Evolutionary conservation across 2,329 filamentous ascomycete species (phyloP).

Genomic region (Colletotrichum lini): DNA sequence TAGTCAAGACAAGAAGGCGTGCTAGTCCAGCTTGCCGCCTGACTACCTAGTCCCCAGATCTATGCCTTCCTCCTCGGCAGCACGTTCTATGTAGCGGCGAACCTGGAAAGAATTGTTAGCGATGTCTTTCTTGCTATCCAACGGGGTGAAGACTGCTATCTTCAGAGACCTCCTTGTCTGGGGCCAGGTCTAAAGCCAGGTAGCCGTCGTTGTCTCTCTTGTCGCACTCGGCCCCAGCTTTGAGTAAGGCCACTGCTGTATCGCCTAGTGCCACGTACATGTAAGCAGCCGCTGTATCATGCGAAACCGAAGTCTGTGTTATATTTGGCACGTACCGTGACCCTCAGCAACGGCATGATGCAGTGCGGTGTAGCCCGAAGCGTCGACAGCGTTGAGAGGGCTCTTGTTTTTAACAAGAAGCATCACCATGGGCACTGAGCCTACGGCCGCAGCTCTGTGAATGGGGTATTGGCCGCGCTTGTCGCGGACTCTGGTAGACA

Average conservation of each 20-base stretch:
- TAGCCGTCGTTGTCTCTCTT: conserved; percentile 81
- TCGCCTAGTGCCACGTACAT: conserved; percentile 67
- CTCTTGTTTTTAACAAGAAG: conserved; percentile 83
- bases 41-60: conserved; percentile 57
- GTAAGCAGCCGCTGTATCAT: not conserved
- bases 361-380: conserved; percentile 86
- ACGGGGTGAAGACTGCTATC: not conserved
- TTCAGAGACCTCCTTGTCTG: conserved; percentile 81
- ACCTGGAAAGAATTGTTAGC: conserved; percentile 63
- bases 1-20: not conserved
- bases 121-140: not conserved
- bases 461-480: conserved; percentile 90
- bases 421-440: conserved; percentile 88
- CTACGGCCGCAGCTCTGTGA: conserved; percentile 91
- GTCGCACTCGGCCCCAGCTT: conserved; percentile 85
- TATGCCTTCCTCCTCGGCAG: conserved; percentile 88
- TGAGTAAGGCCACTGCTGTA: conserved; percentile 85
- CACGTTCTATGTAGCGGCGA: conserved; percentile 81
- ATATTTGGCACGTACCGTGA: conserved; percentile 65
- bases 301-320: not conserved
- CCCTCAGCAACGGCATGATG: conserved; percentile 89
- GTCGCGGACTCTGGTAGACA: conserved; percentile 85
- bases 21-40: not conserved
- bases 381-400: conserved; percentile 87
- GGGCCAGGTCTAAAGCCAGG: conserved; percentile 84